Percentiles rank a stretch among this genome's conserved stretches.
Evolutionary conservation across 139 green algal genomes (phyloP).

Genomic region (Coelastrella sp.): DNA sequence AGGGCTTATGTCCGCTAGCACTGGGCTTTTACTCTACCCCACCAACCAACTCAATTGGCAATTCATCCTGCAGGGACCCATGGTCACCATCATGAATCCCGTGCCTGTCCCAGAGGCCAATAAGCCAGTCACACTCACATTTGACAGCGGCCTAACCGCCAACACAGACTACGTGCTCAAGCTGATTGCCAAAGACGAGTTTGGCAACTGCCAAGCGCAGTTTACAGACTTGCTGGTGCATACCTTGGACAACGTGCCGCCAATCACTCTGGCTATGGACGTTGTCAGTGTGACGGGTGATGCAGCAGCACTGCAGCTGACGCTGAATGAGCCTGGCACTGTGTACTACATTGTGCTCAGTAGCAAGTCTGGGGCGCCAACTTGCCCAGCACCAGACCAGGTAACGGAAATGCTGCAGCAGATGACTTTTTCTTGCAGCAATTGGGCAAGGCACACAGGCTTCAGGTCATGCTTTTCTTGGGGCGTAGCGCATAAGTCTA

Average conservation of each 20-base stretch:
- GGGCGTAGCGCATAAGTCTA: no score
- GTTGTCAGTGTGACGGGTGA: constrained; percentile 35
- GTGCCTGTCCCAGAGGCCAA: background rate
- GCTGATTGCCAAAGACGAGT: constrained; percentile 46
- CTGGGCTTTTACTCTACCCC: no score
- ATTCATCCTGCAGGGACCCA: background rate
- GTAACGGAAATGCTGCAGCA: background rate
- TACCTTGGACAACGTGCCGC: constrained; percentile 60
- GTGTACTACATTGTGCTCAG: constrained; percentile 1
- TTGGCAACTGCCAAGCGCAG: constrained; percentile 54
- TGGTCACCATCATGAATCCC: background rate
- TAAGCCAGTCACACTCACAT: constrained; percentile 40
- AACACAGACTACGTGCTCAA: constrained; percentile 58
- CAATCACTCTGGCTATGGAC: constrained; percentile 31
- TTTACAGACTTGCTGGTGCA: constrained; percentile 42
- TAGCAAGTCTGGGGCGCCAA: background rate
- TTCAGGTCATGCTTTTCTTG: no score
- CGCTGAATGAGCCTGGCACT: constrained; percentile 48
- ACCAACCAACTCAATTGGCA: background rate
- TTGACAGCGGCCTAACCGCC: constrained; percentile 33
- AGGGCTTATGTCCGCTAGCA: no score
- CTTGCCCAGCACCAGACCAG: constrained; percentile 5
- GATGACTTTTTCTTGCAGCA: background rate
- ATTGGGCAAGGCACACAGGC: no score
- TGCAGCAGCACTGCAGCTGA: constrained; percentile 4